phyloP scores from a whole-genome alignment of 179 eudicot species.

The Sideroxylon spinosum region DNA sequence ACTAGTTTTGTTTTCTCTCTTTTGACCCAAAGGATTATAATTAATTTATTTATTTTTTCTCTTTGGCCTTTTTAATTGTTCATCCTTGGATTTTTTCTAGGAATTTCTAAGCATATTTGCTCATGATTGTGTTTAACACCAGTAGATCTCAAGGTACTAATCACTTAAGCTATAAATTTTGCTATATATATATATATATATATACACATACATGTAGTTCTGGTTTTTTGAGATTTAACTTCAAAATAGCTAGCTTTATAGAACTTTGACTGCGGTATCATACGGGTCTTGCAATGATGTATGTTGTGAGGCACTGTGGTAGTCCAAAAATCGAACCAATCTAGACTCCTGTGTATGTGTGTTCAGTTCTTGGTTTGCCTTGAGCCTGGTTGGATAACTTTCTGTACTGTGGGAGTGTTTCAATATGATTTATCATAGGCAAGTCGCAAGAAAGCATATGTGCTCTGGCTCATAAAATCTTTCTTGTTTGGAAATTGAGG shows the following conservation, averaged over 20 bases:
- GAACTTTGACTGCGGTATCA: neutral
- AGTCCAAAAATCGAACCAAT: neutral
- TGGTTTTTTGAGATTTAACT: no score
- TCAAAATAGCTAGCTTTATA: neutral
- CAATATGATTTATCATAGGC: neutral
- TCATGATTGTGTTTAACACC: no score
- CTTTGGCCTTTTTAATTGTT: no score
- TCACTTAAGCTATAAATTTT: no score
- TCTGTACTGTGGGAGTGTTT: neutral
- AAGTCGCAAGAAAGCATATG: neutral
- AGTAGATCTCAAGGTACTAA: no score
- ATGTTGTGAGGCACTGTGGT: neutral
- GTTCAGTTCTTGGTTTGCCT: neutral
- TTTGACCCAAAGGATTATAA: no score
- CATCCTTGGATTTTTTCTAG: no score
- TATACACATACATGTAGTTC: no score
- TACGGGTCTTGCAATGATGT: neutral
- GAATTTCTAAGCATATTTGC: no score
- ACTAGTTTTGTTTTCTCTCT: no score
- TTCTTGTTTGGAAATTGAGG: neutral
- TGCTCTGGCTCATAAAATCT: neutral
- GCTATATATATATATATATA: no score
- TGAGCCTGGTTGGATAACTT: neutral
- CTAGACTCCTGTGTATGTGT: neutral
- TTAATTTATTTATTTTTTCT: no score